Percentiles rank a stretch among this genome's conserved stretches.
phyloP scores from a whole-genome alignment of 1,284 basidiomycete species.

The Farysia itapuensis region DNA sequence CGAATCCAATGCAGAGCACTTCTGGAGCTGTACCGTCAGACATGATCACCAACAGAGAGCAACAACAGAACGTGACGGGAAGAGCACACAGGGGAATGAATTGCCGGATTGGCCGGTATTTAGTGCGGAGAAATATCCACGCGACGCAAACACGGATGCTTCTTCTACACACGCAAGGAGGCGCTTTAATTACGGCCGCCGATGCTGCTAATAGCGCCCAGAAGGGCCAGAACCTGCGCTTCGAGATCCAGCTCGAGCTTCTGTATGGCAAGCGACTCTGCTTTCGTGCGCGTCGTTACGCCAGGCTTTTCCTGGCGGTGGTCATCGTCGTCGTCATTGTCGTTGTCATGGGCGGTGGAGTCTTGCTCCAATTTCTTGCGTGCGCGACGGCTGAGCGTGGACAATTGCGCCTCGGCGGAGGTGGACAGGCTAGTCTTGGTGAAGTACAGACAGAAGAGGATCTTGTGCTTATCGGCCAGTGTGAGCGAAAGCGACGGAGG shows the following conservation, averaged over 20 bases:
- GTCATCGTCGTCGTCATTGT: not conserved
- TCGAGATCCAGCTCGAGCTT: constrained; percentile 18
- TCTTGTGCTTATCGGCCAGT: constrained; percentile 9
- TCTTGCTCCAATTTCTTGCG: constrained; percentile 8
- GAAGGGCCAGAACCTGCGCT: constrained; percentile 11
- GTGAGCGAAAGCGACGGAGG: constrained; percentile 8
- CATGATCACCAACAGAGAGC: not conserved
- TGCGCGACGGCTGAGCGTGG: constrained; percentile 17
- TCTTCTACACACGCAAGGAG: no score
- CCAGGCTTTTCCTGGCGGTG: not conserved
- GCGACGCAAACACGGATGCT: no score
- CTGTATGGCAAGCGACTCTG: constrained; percentile 1
- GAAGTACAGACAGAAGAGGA: constrained; percentile 30
- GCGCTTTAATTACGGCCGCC: constrained; percentile 17
- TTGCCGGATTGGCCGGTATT: no score
- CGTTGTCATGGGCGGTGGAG: constrained; percentile 1
- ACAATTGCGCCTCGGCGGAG: constrained; percentile 4
- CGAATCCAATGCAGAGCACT: constrained; percentile 63
- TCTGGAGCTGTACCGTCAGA: constrained; percentile 14
- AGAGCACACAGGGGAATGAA: no score
- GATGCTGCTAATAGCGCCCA: constrained; percentile 18
- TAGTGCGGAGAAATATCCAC: no score
- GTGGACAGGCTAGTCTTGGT: constrained; percentile 28
- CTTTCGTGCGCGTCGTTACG: not conserved
- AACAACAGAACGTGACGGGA: no score